These are phyloP conservation scores for Rhodocollybia butyracea DNA, from an alignment of 768 basidiomycete species.

Conservation along the genomic window DNA sequence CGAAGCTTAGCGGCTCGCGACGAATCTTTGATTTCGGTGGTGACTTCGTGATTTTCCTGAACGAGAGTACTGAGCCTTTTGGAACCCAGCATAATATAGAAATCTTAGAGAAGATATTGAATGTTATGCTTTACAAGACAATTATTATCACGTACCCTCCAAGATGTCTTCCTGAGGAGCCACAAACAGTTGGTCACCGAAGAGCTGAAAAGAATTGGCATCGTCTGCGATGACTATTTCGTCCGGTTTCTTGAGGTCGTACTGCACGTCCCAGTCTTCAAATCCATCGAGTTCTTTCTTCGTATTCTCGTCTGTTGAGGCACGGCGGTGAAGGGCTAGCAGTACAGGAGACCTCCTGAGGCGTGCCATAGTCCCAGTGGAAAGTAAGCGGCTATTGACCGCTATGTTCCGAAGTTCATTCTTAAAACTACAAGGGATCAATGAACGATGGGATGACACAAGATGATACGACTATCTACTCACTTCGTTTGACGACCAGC, in stretches of 20 bases:
- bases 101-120: conserved; percentile 38
- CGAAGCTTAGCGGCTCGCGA: conserved; percentile 51
- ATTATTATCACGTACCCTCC: conserved; percentile 51
- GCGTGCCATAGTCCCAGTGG: conserved; percentile 45
- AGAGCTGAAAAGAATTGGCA: conserved; percentile 73
- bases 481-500: conserved; percentile 70
- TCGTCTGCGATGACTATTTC: conserved; percentile 87
- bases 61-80: conserved; percentile 69
- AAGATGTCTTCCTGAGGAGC: conserved; percentile 90
- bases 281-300: conserved; percentile 43
- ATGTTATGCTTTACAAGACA: not conserved
- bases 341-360: conserved; percentile 76
- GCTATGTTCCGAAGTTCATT: conserved; percentile 82
- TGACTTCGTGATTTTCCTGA: conserved; percentile 70
- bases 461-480: not conserved
- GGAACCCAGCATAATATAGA: conserved; percentile 78
- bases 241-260: conserved; percentile 66
- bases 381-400: conserved; percentile 63
- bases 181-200: conserved; percentile 70
- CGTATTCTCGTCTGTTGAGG: conserved; percentile 28
- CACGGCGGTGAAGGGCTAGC: conserved; percentile 66
- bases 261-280: conserved; percentile 69
- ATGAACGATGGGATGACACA: not conserved
- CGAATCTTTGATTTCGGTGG: conserved; percentile 46
- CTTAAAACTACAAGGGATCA: conserved; percentile 54